A percentile compares a stretch with the other conserved stretches of the same genome.
Conservation (phyloP, 768 basidiomycete genomes). For the Boletus subparvulus region DNA sequence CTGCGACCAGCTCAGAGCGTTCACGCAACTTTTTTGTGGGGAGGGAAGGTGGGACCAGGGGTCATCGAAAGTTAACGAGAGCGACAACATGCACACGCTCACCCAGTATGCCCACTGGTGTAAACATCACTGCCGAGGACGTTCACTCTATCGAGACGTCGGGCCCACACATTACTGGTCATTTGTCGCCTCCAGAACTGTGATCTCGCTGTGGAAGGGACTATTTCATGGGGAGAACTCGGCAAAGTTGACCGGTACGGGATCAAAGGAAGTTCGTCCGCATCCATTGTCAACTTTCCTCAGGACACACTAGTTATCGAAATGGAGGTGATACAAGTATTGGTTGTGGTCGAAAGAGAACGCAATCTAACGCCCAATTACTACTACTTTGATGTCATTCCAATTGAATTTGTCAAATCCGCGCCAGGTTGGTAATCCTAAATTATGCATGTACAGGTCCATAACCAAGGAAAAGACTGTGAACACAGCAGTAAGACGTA, state of each 20-base stretch:
- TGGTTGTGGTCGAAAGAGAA: background rate
- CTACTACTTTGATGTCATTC: background rate
- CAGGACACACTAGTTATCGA: background rate
- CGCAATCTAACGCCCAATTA: background rate
- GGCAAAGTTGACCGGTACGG: slow-evolving; percentile 4
- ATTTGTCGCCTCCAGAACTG: slow-evolving; percentile 24
- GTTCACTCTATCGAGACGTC: slow-evolving; percentile 61
- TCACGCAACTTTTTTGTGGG: slow-evolving; percentile 62
- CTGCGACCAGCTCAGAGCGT: slow-evolving; percentile 72
- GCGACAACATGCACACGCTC: slow-evolving; percentile 17
- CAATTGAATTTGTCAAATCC: background rate
- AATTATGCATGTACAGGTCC: background rate
- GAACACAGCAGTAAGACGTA: background rate
- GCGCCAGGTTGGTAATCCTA: too few species aligned
- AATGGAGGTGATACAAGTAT: background rate
- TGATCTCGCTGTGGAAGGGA: slow-evolving; percentile 23
- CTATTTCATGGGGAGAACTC: slow-evolving; percentile 1
- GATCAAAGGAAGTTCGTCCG: background rate
- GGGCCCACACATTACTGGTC: slow-evolving; percentile 27
- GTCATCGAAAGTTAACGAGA: background rate
- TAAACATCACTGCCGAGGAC: slow-evolving; percentile 60
- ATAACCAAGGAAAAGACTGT: background rate
- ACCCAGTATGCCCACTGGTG: slow-evolving; percentile 67
- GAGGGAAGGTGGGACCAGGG: background rate
- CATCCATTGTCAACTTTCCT: slow-evolving; percentile 13